Evolutionary conservation across 2,329 filamentous ascomycete genomes (phyloP), one percentile per base, ranked within the genome.

Genomic region (Diaporthe sp.): DNA sequence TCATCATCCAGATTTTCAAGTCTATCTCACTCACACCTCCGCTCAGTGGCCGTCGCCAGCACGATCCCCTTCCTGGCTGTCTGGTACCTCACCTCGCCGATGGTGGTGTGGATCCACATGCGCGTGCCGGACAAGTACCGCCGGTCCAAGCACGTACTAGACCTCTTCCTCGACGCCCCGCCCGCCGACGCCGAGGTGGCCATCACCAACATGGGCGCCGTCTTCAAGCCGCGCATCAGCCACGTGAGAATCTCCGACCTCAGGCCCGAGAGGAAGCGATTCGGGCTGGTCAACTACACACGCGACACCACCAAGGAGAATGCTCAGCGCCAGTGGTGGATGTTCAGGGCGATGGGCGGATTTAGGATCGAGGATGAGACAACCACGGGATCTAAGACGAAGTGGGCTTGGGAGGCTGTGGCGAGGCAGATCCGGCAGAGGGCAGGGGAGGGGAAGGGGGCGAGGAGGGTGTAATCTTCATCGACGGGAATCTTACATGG

Each of bases 51-150:
- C 64, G 79, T 90, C 68, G 90, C 88, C 76, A 91, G 92, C 78
- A 81, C 92, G 50, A 82, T 93, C 12, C 94, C 94, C 3, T 85
- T 95, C 78, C 74, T 90, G 47, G 90, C 92, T 79, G 87, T 95
- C 30, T 86, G 89, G 47, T 93, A 91, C 81, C 89, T 89, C 61
- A 91, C 92, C 2, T 87, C 90, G 0, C 93, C 94, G 4, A 94
- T 93, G 80, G 93, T 96, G 10, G 91, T 91, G 54, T 91, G 92
- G 80, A 87, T 97, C 75, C 91, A 94, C 82, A 84, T 97, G 67
- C 89, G 89, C 30, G 86, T 96, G 2, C 95, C 95, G 0, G 81
- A 86, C 0, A 89, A 89, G 77, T 93, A 93, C 22, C 90, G 93
- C 58, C 83, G 86, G 52, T 93, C 92, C 0, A 89, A 88, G 45